Evolutionary conservation across 2,329 filamentous ascomycete species (phyloP).

Genomic region (Daldinia sp.): DNA sequence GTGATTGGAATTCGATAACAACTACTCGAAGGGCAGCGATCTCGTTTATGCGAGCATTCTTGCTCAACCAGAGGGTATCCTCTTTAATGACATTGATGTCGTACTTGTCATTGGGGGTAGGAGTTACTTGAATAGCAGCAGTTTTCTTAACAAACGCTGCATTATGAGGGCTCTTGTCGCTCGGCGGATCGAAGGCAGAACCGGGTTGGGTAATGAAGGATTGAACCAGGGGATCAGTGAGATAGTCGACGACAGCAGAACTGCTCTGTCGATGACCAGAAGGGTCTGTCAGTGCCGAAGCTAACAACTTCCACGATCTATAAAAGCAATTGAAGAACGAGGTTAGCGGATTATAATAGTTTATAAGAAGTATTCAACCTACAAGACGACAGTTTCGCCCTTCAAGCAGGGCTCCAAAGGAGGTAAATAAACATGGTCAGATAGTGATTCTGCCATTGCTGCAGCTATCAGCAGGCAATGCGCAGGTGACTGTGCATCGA

Average conservation of each 20-base stretch:
- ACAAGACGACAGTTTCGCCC: conserved; percentile 83
- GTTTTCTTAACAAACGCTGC: conserved; percentile 83
- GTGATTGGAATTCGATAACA: conserved; percentile 83
- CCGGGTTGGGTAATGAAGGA: conserved; percentile 73
- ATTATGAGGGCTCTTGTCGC: conserved; percentile 66
- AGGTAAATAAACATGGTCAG: conserved; percentile 79
- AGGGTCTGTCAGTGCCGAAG: conserved; percentile 63
- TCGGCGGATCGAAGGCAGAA: conserved; percentile 69
- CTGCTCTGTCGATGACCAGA: conserved; percentile 63
- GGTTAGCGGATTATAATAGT: conserved; percentile 3
- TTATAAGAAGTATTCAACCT: conserved; percentile 49
- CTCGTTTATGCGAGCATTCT: conserved; percentile 79
- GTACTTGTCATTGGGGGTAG: conserved; percentile 70
- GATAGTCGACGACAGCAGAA: conserved; percentile 69
- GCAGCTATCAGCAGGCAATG: conserved; percentile 58
- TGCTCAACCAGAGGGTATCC: conserved; percentile 86
- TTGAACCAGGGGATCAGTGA: conserved; percentile 74
- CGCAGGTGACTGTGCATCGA: conserved; percentile 43
- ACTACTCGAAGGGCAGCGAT: conserved; percentile 81
- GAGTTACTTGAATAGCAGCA: conserved; percentile 83
- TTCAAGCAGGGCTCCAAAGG: conserved; percentile 85
- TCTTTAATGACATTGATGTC: conserved; percentile 82
- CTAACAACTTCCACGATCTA: conserved; percentile 70
- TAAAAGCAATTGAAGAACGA: neutral
- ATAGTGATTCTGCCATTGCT: conserved; percentile 73